These are phyloP conservation scores for Pichia sp. DNA, from an alignment of 1,139 yeast species.

Conservation along the genomic window DNA sequence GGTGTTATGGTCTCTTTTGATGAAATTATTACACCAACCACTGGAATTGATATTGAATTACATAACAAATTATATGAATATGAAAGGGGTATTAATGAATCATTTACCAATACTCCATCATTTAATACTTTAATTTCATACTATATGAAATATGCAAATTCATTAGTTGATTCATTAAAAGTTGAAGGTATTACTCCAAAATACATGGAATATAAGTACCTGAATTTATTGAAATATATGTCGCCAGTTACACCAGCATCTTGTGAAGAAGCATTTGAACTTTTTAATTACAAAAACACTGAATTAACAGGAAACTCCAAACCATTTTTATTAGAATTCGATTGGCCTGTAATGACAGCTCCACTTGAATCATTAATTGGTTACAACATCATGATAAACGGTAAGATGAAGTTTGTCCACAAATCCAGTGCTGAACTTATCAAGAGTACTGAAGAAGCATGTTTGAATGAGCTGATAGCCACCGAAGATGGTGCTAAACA, in stretches of 20 bases:
- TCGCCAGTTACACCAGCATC: conserved; percentile 76
- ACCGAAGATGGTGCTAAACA: conserved; percentile 33
- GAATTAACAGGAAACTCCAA: neutral
- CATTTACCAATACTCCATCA: conserved; percentile 55
- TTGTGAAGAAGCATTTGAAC: conserved; percentile 79
- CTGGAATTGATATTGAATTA: conserved; percentile 41
- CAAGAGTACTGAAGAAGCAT: conserved; percentile 30
- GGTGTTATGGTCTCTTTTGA: conserved; percentile 1
- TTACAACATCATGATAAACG: conserved; percentile 61
- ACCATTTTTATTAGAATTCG: conserved; percentile 38
- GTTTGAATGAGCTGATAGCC: conserved; percentile 29
- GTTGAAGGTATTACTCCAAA: conserved; percentile 7
- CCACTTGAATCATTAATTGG: conserved; percentile 34
- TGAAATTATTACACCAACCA: conserved; percentile 9
- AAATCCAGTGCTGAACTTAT: conserved; percentile 34
- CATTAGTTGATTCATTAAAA: conserved; percentile 39
- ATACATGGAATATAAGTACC: conserved; percentile 12
- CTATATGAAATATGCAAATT: conserved; percentile 76
- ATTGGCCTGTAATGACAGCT: conserved; percentile 46
- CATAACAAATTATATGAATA: conserved; percentile 55
- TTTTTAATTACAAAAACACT: conserved; percentile 31
- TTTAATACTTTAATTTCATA: conserved; percentile 85
- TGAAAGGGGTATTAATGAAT: conserved; percentile 45
- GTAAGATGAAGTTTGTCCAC: conserved; percentile 53
- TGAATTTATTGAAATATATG: conserved; percentile 49